phyloP scores from a whole-genome alignment of 805 yeast genomes.

The Sugiyamaella chiloensis region DNA sequence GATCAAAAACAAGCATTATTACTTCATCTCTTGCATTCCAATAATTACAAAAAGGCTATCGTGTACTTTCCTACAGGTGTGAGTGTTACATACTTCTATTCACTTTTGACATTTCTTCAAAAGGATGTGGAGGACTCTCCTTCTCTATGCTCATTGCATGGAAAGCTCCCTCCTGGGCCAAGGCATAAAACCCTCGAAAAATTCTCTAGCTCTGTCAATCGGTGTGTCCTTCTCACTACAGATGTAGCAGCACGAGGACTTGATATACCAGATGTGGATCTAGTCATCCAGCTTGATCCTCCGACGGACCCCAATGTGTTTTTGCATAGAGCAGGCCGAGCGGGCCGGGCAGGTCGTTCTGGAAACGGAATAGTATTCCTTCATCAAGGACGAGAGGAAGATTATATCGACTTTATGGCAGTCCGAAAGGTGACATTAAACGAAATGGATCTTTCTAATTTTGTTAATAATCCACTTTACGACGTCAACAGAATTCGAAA shows the following conservation, averaged over 20 bases:
- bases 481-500: slow-evolving; percentile 31
- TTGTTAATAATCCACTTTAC: slow-evolving; percentile 17
- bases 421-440: slow-evolving; percentile 61
- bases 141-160: slow-evolving; percentile 75
- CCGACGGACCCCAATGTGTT: slow-evolving; percentile 92
- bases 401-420: slow-evolving; percentile 72
- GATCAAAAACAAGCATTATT: slow-evolving; percentile 58
- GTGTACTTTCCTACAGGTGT: slow-evolving; percentile 92
- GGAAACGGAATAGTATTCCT: slow-evolving; percentile 80
- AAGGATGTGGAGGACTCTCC: slow-evolving; percentile 32
- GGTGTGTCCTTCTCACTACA: slow-evolving; percentile 76
- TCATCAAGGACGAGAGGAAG: slow-evolving; percentile 73
- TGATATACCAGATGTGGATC: slow-evolving; percentile 91
- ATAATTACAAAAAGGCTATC: slow-evolving; percentile 71
- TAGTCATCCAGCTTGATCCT: slow-evolving; percentile 91
- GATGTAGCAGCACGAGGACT: slow-evolving; percentile 99
- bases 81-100: slow-evolving; percentile 73
- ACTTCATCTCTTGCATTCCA: slow-evolving; percentile 49
- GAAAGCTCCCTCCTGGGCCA: slow-evolving; percentile 79
- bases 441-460: slow-evolving; percentile 32
- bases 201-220: slow-evolving; percentile 49
- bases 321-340: slow-evolving; percentile 90
- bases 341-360: slow-evolving; percentile 84
- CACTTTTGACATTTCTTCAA: slow-evolving; percentile 45
- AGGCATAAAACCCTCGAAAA: slow-evolving; percentile 66